Evolutionary conservation across 2,329 filamentous ascomycete genomes (phyloP).

Genomic region (Arthrocladium fulminans): DNA sequence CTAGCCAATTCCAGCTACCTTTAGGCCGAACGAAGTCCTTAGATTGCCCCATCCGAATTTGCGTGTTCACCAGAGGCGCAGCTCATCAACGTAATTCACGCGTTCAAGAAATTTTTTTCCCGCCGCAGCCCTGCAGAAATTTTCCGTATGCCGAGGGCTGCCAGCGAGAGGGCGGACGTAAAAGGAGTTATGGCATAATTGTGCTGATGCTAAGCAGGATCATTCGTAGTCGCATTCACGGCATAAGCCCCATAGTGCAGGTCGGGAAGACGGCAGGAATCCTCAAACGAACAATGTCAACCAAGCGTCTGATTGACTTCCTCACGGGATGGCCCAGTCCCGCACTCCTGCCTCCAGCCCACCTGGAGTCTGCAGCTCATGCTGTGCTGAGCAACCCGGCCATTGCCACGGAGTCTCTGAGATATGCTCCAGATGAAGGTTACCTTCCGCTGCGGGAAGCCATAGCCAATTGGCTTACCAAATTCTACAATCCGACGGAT

Average conservation of each 20-base stretch:
- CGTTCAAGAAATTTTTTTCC: not conserved
- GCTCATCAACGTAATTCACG: not conserved
- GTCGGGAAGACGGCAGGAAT: not conserved
- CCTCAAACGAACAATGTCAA: not conserved
- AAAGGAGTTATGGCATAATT: not conserved
- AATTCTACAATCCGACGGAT: slow-evolving; percentile 46
- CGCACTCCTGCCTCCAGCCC: slow-evolving; percentile 53
- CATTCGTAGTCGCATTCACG: not conserved
- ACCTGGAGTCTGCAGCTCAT: slow-evolving; percentile 51
- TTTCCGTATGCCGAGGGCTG: not conserved
- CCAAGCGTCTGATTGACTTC: slow-evolving; percentile 31
- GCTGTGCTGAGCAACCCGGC: slow-evolving; percentile 36
- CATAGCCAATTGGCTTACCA: slow-evolving; percentile 61
- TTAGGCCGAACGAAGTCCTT: no score
- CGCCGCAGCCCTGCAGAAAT: not conserved
- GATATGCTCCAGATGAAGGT: slow-evolving; percentile 72
- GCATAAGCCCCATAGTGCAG: not conserved
- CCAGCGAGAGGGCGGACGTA: not conserved
- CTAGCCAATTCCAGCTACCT: not conserved
- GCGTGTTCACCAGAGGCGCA: not conserved
- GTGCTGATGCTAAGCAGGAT: not conserved
- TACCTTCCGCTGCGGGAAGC: slow-evolving; percentile 59
- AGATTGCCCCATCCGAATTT: no score
- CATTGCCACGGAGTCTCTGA: slow-evolving; percentile 58
- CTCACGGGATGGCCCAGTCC: slow-evolving; percentile 42